These are phyloP conservation scores for Pyricularia sp. DNA, from an alignment of 2,329 filamentous ascomycete species.

Conservation along the genomic window DNA sequence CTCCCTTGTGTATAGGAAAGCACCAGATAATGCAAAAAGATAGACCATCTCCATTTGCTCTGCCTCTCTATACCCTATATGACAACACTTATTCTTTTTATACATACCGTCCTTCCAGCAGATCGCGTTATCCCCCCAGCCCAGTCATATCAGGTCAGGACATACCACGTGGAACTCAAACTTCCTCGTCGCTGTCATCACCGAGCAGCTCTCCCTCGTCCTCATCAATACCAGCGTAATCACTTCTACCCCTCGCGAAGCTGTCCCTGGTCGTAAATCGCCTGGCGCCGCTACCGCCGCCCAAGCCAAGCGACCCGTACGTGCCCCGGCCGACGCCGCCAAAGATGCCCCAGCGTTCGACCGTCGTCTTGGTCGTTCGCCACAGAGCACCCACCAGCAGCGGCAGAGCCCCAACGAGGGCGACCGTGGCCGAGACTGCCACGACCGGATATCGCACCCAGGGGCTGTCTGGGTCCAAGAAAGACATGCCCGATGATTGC, in stretches of 20 bases:
- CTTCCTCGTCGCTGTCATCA: conserved; percentile 87
- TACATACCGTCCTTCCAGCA: background rate
- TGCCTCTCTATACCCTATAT: background rate
- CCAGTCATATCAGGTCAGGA: background rate
- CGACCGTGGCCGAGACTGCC: conserved; percentile 50
- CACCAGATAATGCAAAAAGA: no score
- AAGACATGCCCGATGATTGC: conserved; percentile 18
- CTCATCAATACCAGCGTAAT: conserved; percentile 79
- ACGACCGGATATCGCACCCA: conserved; percentile 77
- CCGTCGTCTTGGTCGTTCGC: conserved; percentile 44
- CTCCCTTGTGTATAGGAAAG: no score
- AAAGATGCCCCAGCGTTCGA: conserved; percentile 26
- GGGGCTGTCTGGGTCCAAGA: conserved; percentile 56
- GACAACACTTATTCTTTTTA: background rate
- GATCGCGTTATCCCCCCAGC: background rate
- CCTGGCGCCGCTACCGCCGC: conserved; percentile 41
- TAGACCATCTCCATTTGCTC: background rate
- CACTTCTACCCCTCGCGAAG: conserved; percentile 75
- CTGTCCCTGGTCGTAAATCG: conserved; percentile 80
- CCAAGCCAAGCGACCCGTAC: conserved; percentile 35
- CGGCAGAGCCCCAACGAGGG: conserved; percentile 50
- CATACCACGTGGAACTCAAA: conserved; percentile 22
- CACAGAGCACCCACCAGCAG: conserved; percentile 61
- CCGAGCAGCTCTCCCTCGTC: conserved; percentile 91
- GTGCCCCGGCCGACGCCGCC: conserved; percentile 31